Evolutionary conservation across 2,329 filamentous ascomycete genomes (phyloP).

Genomic region (Curvularia verruculosa): DNA sequence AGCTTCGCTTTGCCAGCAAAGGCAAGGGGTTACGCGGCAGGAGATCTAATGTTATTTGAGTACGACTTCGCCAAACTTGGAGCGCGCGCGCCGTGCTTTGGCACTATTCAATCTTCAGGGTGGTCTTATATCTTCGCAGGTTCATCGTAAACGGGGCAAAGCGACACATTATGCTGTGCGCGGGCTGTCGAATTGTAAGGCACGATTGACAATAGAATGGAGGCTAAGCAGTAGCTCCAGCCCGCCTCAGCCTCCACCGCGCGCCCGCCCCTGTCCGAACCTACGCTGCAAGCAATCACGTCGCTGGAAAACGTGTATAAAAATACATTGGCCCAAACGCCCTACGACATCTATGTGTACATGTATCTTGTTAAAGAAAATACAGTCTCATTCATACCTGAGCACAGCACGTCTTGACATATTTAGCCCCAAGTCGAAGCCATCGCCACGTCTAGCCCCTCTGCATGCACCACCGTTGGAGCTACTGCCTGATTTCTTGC

Average conservation of each 20-base stretch:
- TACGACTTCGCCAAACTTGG: constrained; percentile 9
- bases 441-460: no score
- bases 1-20: constrained; percentile 19
- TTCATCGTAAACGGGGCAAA: constrained; percentile 27
- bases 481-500: neutral
- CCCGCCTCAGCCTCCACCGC: constrained; percentile 37
- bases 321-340: neutral
- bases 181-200: constrained; percentile 31
- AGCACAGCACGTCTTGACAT: neutral
- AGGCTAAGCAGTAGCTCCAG: constrained; percentile 30
- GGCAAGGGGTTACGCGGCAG: constrained; percentile 22
- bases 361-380: no score
- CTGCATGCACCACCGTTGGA: neutral
- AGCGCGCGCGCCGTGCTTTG: constrained; percentile 11
- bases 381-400: neutral
- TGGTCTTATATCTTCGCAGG: constrained; percentile 43
- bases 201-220: constrained; percentile 28
- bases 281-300: neutral
- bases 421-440: neutral
- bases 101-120: constrained; percentile 36
- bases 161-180: constrained; percentile 36
- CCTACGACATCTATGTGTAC: neutral
- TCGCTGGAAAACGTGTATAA: neutral
- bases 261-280: constrained; percentile 13
- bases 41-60: constrained; percentile 15